Percentiles rank a stretch among this genome's conserved stretches.
phyloP scores from a whole-genome alignment of 2,329 filamentous ascomycete genomes.

The Neopestalotiopsis clavispora region DNA sequence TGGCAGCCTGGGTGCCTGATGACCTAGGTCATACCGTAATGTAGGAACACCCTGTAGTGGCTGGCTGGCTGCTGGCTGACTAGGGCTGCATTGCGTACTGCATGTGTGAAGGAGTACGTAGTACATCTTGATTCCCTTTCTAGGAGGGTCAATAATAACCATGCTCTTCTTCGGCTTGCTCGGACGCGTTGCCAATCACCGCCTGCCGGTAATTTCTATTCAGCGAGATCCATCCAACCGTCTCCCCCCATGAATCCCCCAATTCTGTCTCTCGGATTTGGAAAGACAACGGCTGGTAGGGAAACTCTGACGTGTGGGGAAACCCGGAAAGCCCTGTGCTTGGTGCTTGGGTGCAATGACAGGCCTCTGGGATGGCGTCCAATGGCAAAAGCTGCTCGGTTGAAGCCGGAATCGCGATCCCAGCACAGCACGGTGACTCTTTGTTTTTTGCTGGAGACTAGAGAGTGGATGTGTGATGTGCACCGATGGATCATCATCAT shows the following conservation, averaged over 20 bases:
- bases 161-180: not conserved
- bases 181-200: slow-evolving; percentile 6
- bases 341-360: slow-evolving; percentile 7
- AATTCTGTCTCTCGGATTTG: not conserved
- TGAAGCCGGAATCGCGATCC: slow-evolving; percentile 36
- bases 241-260: not conserved
- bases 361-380: not conserved
- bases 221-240: not conserved
- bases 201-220: not conserved
- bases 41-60: not conserved
- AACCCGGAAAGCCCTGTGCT: slow-evolving; percentile 5
- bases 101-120: not conserved
- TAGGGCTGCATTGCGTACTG: slow-evolving; percentile 6
- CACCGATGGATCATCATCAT: slow-evolving; percentile 16
- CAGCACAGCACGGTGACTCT: slow-evolving; percentile 21
- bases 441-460: slow-evolving; percentile 12
- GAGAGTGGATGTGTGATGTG: slow-evolving; percentile 21
- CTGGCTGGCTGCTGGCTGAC: not conserved
- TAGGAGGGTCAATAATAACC: not conserved
- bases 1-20: not conserved
- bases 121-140: not conserved
- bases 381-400: slow-evolving; percentile 21
- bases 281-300: not conserved
- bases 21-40: not conserved
- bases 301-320: slow-evolving; percentile 13